These are phyloP conservation scores for Amoebophrya sp. DNA, from an alignment of 169 alveolate genomes.

Conservation along the genomic window DNA sequence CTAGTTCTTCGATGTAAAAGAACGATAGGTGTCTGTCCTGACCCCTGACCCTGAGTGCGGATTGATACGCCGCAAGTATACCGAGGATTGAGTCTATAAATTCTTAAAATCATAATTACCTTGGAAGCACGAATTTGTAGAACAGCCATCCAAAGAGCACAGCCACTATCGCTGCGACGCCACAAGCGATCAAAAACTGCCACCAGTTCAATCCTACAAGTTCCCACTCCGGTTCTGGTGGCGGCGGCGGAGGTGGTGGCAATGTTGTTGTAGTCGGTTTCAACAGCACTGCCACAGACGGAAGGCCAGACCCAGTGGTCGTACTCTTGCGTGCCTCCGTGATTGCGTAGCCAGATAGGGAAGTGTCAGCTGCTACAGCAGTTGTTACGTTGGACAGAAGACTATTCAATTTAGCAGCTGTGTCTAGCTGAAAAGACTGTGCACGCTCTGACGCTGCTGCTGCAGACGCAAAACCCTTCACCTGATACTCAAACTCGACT, in stretches of 20 bases:
- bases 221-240: background rate
- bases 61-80: too few species aligned
- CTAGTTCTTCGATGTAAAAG: too few species aligned
- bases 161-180: background rate
- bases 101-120: too few species aligned
- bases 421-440: background rate
- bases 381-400: background rate
- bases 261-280: background rate
- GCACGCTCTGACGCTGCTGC: background rate
- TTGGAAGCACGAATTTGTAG: too few species aligned
- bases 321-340: background rate
- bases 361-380: background rate
- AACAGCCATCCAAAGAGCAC: too few species aligned
- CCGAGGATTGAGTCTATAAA: too few species aligned
- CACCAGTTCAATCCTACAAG: background rate
- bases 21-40: too few species aligned
- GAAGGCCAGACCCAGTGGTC: background rate
- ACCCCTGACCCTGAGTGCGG: too few species aligned
- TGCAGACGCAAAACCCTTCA: background rate
- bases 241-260: background rate
- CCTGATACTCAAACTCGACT: background rate
- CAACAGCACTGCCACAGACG: background rate
- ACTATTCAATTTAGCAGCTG: background rate
- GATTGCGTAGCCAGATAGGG: background rate
- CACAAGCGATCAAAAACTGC: background rate